Base-by-base conservation (phyloP, 805 yeast genomes). In the Metschnikowia shivogae region DNA sequence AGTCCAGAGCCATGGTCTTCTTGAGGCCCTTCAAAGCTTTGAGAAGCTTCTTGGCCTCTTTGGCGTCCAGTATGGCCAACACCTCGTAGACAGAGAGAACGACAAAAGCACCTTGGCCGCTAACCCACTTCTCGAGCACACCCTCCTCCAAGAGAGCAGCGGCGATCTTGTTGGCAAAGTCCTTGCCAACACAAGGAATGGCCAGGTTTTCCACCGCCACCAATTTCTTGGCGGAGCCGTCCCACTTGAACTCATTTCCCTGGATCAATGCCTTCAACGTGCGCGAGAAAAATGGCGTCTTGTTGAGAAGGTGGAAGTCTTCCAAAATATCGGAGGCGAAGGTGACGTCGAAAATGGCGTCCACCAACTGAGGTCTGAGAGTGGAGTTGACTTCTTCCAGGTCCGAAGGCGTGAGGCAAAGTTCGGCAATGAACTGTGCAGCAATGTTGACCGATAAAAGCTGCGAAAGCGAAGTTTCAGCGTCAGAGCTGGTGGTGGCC, bases 221-320 rank as follows among this genome's bases (percentile, higher is more conserved):
- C 65, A 74, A 64, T 74, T 80, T 54, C 73, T 79, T 65, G 33
- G 60, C 36, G 27, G 62, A 73, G 46, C 55, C 61, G 55, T 81
- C 80, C 58, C 74, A 77, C 58, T 83, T 82, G 85, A 89, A 88
- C 60, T 82, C 87, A 57, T 90, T 90, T 49, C 90, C 92, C 65
- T 86, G 95, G 53, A 89, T 84, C 56, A 89, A 70, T 0, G 88
- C 70, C 63, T 87, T 84, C 52, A 89, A 66, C 42, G 85, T 70
- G 70, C 97, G 80, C 3, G 88, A 74, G 24, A 86, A 76, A 62
- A 83, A 86, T 42, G 93, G 86, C 26, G 67, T 67, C 59, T 78
- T 80, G 55, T 77, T 80, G 54, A 86, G 72, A 46, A 87, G 75
- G 61, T 86, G 95, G 43, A 67, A 76, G 53, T 81, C 87, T 38